Conservation (phyloP, 768 basidiomycete species). For the Coprinopsis cinerea region DNA sequence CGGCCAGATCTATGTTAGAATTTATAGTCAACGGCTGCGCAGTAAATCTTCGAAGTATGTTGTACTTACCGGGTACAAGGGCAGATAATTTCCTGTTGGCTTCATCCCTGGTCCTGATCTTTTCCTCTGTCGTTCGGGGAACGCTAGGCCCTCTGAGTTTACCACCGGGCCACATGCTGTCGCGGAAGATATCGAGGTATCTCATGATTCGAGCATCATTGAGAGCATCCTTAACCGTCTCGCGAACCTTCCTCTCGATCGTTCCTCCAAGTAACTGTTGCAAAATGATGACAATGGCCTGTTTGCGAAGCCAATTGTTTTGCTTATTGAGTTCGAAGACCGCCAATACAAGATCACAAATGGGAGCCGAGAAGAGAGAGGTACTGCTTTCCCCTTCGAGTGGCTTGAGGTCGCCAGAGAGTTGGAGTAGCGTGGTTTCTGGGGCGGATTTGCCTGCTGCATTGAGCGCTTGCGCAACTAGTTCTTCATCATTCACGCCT, state of each 20-base stretch:
- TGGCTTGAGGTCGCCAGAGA: constrained; percentile 74
- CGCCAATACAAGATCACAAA: constrained; percentile 89
- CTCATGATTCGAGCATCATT: constrained; percentile 68
- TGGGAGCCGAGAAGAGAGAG: constrained; percentile 87
- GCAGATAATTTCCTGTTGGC: constrained; percentile 88
- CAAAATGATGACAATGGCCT: constrained; percentile 93
- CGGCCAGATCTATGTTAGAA: constrained; percentile 84
- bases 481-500: constrained; percentile 76
- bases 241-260: constrained; percentile 93
- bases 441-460: constrained; percentile 59
- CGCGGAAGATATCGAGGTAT: constrained; percentile 61
- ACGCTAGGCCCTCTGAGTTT: constrained; percentile 51
- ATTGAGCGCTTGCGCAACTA: constrained; percentile 74
- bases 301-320: constrained; percentile 93
- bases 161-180: constrained; percentile 84
- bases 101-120: constrained; percentile 71
- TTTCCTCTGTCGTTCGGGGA: constrained; percentile 79
- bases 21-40: too few species aligned
- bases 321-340: constrained; percentile 94
- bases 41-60: too few species aligned
- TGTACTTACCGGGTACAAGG: constrained; percentile 85
- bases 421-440: constrained; percentile 64
- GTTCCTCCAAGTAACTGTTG: constrained; percentile 96
- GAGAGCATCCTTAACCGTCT: constrained; percentile 57
- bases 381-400: constrained; percentile 85